Evolutionary conservation across 306 rosid species (phyloP).

Genomic region (Fagus crenata): DNA sequence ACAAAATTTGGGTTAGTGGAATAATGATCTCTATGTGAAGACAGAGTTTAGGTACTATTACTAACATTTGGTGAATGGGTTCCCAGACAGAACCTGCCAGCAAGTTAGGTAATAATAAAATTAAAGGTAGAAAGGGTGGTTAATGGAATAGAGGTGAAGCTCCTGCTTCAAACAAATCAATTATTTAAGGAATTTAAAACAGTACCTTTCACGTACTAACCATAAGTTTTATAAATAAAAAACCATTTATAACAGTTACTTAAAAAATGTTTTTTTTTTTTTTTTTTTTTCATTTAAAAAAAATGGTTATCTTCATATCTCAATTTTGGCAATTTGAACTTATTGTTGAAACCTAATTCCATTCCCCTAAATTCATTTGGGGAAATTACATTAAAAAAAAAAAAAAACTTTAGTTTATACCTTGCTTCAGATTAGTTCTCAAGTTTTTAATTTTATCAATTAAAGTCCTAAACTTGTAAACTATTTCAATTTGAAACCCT

Average conservation of each 20-base stretch:
- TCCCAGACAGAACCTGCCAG: neutral
- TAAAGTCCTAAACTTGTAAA: too few species aligned
- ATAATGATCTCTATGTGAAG: conserved; percentile 15
- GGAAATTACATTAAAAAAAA: too few species aligned
- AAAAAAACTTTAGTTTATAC: too few species aligned
- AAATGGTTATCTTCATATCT: too few species aligned
- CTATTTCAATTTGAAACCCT: too few species aligned
- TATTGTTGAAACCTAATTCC: too few species aligned
- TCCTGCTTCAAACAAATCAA: neutral
- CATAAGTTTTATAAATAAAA: neutral
- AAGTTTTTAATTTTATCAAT: too few species aligned
- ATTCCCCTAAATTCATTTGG: too few species aligned
- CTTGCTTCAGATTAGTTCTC: too few species aligned
- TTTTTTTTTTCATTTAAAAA: neutral
- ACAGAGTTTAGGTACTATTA: neutral
- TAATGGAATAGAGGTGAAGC: neutral
- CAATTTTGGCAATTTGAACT: too few species aligned
- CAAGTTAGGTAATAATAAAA: conserved; percentile 7
- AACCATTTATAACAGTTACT: too few species aligned
- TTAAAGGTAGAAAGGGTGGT: neutral
- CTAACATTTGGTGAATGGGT: neutral
- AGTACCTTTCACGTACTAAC: neutral
- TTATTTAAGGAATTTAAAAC: neutral
- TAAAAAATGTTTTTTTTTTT: too few species aligned
- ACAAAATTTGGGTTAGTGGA: conserved; percentile 9